Conservation (phyloP, 2,329 filamentous ascomycete species). For the Claviceps sp. region DNA sequence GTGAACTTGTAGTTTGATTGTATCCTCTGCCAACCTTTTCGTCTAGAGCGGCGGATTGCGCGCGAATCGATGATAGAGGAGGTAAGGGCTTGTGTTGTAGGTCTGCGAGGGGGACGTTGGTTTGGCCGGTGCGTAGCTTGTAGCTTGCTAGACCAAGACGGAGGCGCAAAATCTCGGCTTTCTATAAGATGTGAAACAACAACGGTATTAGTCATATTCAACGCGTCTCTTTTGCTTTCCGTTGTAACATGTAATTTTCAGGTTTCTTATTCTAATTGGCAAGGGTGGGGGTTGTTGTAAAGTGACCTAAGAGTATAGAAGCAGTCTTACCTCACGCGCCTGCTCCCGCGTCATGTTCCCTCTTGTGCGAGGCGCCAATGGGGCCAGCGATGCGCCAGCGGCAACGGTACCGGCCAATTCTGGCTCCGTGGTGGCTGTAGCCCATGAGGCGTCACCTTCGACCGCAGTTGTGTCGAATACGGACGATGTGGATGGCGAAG, state of each 20-base stretch:
- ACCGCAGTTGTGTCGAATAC: constrained; percentile 35
- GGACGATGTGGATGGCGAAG: constrained; percentile 31
- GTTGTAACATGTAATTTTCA: background rate
- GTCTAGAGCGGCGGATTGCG: constrained; percentile 11
- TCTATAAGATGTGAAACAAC: constrained; percentile 22
- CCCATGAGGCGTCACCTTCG: constrained; percentile 35
- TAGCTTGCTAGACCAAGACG: constrained; percentile 61
- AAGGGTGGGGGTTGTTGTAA: background rate
- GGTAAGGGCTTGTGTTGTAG: constrained; percentile 30
- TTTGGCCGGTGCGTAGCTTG: constrained; percentile 63
- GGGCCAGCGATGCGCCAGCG: constrained; percentile 3
- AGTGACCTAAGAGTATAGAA: background rate
- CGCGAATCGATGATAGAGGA: constrained; percentile 11
- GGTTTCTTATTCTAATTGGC: background rate
- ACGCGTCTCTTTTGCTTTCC: background rate
- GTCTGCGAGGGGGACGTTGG: constrained; percentile 47
- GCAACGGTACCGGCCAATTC: constrained; percentile 16
- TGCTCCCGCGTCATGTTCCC: constrained; percentile 35
- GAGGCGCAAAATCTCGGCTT: constrained; percentile 51
- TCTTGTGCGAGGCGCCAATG: constrained; percentile 2
- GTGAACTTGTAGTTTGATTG: background rate
- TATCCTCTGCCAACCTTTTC: background rate
- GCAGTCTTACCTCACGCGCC: constrained; percentile 31
- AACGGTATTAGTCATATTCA: constrained; percentile 4
- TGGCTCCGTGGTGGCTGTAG: constrained; percentile 36